These are phyloP conservation scores for Paraconiothyrium brasiliense DNA, from an alignment of 2,329 filamentous ascomycete species.

Conservation along the genomic window DNA sequence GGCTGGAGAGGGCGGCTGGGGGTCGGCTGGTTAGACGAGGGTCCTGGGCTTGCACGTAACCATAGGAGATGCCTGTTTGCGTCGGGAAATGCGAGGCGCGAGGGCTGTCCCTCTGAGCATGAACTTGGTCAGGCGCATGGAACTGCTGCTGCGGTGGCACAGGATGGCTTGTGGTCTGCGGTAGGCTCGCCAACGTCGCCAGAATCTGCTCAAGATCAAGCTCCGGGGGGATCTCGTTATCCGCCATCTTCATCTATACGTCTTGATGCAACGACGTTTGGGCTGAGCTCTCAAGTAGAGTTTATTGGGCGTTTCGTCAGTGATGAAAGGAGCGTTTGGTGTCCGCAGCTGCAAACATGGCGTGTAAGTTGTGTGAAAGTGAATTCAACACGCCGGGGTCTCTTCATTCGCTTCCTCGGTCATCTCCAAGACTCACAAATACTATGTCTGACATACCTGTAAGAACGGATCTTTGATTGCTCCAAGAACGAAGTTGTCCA, in stretches of 20 bases:
- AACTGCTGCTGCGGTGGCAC: constrained; percentile 17
- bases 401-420: neutral
- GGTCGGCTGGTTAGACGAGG: constrained; percentile 33
- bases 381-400: too few species aligned
- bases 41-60: constrained; percentile 27
- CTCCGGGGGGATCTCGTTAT: constrained; percentile 31
- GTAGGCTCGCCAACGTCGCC: constrained; percentile 44
- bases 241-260: constrained; percentile 37
- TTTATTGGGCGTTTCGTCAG: neutral
- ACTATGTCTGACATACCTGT: neutral
- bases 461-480: neutral
- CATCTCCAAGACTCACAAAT: too few species aligned
- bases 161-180: constrained; percentile 26
- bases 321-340: constrained; percentile 9
- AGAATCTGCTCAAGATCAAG: constrained; percentile 48
- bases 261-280: neutral
- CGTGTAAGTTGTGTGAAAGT: neutral
- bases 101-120: constrained; percentile 15
- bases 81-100: constrained; percentile 15
- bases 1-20: constrained; percentile 22
- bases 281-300: neutral
- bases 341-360: constrained; percentile 4
- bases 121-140: constrained; percentile 25
- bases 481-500: constrained; percentile 2
- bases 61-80: constrained; percentile 15